Percentiles rank a stretch among this genome's conserved stretches.
These are phyloP conservation scores for Aspergillus egyptiacus DNA, from an alignment of 495 filamentous ascomycete species.

Conservation along the genomic window DNA sequence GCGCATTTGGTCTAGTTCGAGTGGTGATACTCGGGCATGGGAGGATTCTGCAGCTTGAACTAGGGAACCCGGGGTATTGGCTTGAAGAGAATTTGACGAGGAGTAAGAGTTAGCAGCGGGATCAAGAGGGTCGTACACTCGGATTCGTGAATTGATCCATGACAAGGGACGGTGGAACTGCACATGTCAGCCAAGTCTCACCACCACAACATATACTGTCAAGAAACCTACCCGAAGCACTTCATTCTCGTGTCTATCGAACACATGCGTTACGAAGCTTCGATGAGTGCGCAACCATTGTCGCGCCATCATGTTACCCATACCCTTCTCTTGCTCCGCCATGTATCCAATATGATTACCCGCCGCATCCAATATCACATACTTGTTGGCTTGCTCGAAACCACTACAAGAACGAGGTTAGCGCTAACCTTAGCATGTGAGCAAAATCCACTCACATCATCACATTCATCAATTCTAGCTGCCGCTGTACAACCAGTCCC, in stretches of 20 bases:
- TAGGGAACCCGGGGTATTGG: conserved; percentile 36
- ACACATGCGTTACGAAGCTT: conserved; percentile 65
- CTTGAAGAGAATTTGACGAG: conserved; percentile 40
- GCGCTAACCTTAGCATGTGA: background rate
- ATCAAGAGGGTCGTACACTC: conserved; percentile 56
- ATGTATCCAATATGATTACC: conserved; percentile 65
- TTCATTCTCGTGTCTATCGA: conserved; percentile 59
- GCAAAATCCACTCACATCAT: conserved; percentile 42
- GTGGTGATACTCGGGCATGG: conserved; percentile 45
- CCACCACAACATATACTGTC: background rate
- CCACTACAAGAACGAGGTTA: conserved; percentile 32
- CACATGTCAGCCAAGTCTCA: background rate
- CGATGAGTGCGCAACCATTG: conserved; percentile 62
- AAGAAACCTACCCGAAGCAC: conserved; percentile 48
- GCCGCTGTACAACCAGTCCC: conserved; percentile 58
- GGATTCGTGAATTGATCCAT: conserved; percentile 60
- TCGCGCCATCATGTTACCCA: conserved; percentile 51
- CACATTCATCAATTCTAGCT: conserved; percentile 66
- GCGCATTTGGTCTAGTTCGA: conserved; percentile 52
- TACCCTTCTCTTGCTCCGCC: conserved; percentile 59
- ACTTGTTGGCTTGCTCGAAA: conserved; percentile 69
- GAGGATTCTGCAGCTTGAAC: conserved; percentile 31
- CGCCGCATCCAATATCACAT: conserved; percentile 64
- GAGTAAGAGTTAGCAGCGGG: conserved; percentile 24
- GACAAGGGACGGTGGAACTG: conserved; percentile 65